These are phyloP conservation scores for Musa itinerans DNA, from an alignment of 176 grass and related monocot genomes.

Conservation along the genomic window DNA sequence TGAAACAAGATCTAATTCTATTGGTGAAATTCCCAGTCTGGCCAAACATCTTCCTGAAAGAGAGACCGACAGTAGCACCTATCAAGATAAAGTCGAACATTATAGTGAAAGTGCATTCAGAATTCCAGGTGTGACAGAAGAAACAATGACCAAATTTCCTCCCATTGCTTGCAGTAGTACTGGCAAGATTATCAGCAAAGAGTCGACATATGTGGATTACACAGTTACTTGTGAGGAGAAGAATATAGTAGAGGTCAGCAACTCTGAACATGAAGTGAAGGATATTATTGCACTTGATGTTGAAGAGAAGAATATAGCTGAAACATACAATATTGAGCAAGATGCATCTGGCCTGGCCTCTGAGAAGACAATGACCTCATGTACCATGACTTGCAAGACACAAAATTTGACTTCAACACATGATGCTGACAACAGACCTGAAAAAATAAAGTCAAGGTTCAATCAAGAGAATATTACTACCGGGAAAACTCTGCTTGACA, in stretches of 20 bases:
- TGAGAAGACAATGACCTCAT: conserved; percentile 21
- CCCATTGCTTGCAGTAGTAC: conserved; percentile 19
- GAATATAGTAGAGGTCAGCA: conserved; percentile 64
- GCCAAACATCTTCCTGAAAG: conserved; percentile 7
- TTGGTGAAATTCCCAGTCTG: conserved; percentile 19
- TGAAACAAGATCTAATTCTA: conserved; percentile 18
- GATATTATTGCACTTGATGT: conserved; percentile 36
- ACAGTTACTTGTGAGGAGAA: conserved; percentile 78
- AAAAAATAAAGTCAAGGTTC: conserved; percentile 18
- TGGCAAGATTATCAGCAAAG: conserved; percentile 53
- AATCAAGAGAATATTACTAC: conserved; percentile 21
- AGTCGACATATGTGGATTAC: conserved; percentile 37
- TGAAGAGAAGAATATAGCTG: conserved; percentile 36
- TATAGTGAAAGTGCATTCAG: conserved; percentile 4
- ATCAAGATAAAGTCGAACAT: conserved; percentile 15
- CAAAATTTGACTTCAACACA: conserved; percentile 21
- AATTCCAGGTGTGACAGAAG: conserved; percentile 11
- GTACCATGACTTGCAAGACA: conserved; percentile 22
- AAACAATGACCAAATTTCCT: conserved; percentile 16
- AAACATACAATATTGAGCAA: neutral
- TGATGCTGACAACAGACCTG: conserved; percentile 26
- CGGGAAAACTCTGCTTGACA: conserved; percentile 36
- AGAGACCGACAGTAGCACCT: neutral
- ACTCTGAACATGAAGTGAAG: conserved; percentile 42
- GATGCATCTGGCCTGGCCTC: conserved; percentile 3